These are phyloP conservation scores for Choiromyces venosus DNA, from an alignment of 495 filamentous ascomycete genomes.

Conservation along the genomic window DNA sequence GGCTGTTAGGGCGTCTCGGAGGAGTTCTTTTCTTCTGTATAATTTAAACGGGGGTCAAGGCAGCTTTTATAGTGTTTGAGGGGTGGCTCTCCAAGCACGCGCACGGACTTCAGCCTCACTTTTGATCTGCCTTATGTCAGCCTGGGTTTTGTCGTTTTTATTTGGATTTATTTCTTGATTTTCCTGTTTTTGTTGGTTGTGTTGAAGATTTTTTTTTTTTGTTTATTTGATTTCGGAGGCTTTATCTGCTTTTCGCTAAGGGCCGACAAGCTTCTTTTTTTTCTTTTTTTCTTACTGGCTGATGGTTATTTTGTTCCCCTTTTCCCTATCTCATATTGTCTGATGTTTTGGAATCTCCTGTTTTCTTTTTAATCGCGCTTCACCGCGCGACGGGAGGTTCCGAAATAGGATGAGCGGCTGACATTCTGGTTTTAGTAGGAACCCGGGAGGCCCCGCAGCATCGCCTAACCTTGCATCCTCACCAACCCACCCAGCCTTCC, in stretches of 20 bases:
- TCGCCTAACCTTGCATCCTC: slow-evolving; percentile 27
- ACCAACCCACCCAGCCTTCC: slow-evolving; percentile 12
- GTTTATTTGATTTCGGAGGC: neutral
- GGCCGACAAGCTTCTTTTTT: neutral
- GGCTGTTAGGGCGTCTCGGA: slow-evolving; percentile 20
- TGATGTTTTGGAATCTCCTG: slow-evolving; percentile 3
- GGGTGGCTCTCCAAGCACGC: slow-evolving; percentile 18
- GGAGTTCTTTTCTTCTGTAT: slow-evolving; percentile 28
- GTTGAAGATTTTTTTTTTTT: neutral
- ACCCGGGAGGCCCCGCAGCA: slow-evolving; percentile 28
- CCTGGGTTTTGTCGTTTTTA: slow-evolving; percentile 11
- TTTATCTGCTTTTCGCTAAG: neutral
- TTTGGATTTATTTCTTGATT: slow-evolving; percentile 13
- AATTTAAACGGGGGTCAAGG: slow-evolving; percentile 32
- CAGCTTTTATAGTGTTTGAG: slow-evolving; percentile 38
- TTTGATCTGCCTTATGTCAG: slow-evolving; percentile 15
- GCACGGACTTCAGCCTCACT: slow-evolving; percentile 30
- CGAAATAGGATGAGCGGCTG: slow-evolving; percentile 28
- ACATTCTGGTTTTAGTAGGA: slow-evolving; percentile 26
- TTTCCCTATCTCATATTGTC: slow-evolving; percentile 9
- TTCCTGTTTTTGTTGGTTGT: slow-evolving; percentile 13
- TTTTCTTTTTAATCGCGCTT: slow-evolving; percentile 28
- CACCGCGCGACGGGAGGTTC: slow-evolving; percentile 20
- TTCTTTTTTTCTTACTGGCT: slow-evolving; percentile 1
- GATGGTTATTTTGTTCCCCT: neutral